Percentiles rank a stretch among this genome's conserved stretches.
phyloP scores from a whole-genome alignment of 768 basidiomycete species.

The Phylloporus sp. region DNA sequence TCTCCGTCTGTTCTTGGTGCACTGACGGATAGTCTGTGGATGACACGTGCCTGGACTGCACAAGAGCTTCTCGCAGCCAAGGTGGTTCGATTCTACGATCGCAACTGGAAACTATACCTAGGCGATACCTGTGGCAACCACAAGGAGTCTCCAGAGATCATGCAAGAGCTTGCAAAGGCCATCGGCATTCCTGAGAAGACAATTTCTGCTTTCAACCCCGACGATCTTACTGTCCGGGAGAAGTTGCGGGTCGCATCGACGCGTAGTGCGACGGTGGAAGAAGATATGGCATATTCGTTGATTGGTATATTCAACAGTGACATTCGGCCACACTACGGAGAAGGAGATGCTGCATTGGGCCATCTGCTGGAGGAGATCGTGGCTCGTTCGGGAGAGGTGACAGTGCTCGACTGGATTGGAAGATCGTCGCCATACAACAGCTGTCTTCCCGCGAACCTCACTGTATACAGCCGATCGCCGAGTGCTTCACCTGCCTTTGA shows the following conservation, averaged over 20 bases:
- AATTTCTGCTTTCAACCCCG: not conserved
- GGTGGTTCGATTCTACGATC: not conserved
- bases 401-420: not conserved
- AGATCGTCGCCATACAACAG: not conserved
- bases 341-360: not conserved
- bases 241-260: not conserved
- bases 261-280: not conserved
- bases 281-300: not conserved
- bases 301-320: not conserved
- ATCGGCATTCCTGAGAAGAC: not conserved
- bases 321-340: not conserved
- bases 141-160: not conserved
- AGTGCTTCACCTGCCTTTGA: not conserved
- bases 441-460: not conserved
- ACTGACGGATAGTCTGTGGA: not conserved
- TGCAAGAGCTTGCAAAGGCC: not conserved
- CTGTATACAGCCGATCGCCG: not conserved
- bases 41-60: not conserved
- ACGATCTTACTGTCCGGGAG: not conserved
- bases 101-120: not conserved
- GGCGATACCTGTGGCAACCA: not conserved
- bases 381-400: not conserved
- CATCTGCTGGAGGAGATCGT: not conserved
- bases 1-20: not conserved
- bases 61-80: not conserved